These are phyloP conservation scores for Prunus dulcis DNA, from an alignment of 306 rosid species.

Conservation along the genomic window DNA sequence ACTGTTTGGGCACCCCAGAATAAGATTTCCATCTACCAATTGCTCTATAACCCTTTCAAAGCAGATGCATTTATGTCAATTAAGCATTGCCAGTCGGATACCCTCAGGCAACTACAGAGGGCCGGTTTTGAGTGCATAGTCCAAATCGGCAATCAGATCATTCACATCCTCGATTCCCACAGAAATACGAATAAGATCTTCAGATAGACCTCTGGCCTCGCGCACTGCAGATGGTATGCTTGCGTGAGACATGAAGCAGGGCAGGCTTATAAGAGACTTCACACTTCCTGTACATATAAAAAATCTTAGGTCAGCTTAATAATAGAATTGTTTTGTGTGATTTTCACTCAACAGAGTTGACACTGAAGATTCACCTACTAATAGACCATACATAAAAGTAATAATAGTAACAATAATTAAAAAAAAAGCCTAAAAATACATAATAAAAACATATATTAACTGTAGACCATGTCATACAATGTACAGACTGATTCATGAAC, in stretches of 20 bases:
- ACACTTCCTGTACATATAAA: conserved; percentile 63
- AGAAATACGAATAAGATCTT: conserved; percentile 78
- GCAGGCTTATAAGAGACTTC: conserved; percentile 88
- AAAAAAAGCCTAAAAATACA: background rate
- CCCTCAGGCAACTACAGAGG: conserved; percentile 29
- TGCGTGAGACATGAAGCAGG: conserved; percentile 86
- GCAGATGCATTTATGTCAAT: conserved; percentile 1
- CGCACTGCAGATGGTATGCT: conserved; percentile 77
- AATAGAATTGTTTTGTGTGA: background rate
- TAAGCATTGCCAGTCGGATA: background rate
- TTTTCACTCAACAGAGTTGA: background rate
- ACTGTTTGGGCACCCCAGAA: background rate
- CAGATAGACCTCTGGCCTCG: conserved; percentile 75
- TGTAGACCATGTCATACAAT: background rate
- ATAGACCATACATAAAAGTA: background rate
- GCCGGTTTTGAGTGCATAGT: conserved; percentile 62
- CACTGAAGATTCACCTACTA: background rate
- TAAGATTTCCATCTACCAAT: background rate
- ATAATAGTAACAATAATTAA: background rate
- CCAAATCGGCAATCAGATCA: conserved; percentile 73
- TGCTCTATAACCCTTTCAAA: background rate
- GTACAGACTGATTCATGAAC: background rate
- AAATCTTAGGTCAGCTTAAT: background rate
- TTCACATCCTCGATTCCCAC: conserved; percentile 84
- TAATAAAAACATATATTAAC: background rate